Evolutionary conservation across 176 grass and related monocot genomes (phyloP).

Genomic region (Carex kokanica): DNA sequence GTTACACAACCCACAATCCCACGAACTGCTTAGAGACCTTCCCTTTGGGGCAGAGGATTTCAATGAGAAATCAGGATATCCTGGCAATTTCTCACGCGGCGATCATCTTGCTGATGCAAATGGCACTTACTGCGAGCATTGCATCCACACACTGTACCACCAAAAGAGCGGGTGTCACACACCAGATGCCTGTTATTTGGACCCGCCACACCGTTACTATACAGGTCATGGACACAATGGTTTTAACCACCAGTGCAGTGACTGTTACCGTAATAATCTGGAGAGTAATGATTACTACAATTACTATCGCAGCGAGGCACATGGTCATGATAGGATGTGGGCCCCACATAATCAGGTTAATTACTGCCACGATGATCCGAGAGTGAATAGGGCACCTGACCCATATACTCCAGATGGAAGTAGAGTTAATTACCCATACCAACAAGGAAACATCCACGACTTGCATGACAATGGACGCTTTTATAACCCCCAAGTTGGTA

Average conservation of each 20-base stretch:
- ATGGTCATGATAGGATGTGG: slow-evolving; percentile 55
- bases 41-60: slow-evolving; percentile 63
- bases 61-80: slow-evolving; percentile 51
- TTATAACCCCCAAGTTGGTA: slow-evolving; percentile 48
- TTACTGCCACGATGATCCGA: slow-evolving; percentile 57
- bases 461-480: slow-evolving; percentile 42
- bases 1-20: slow-evolving; percentile 46
- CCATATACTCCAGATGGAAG: slow-evolving; percentile 46
- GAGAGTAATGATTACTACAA: slow-evolving; percentile 45
- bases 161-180: slow-evolving; percentile 47
- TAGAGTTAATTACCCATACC: slow-evolving; percentile 51
- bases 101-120: slow-evolving; percentile 31
- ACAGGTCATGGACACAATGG: slow-evolving; percentile 47
- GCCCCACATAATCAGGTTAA: slow-evolving; percentile 39
- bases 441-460: slow-evolving; percentile 50
- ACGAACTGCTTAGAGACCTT: slow-evolving; percentile 40
- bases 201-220: slow-evolving; percentile 43
- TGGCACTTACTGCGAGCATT: slow-evolving; percentile 49
- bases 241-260: slow-evolving; percentile 43
- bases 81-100: slow-evolving; percentile 50
- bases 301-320: slow-evolving; percentile 47
- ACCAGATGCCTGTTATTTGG: slow-evolving; percentile 42
- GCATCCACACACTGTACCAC: slow-evolving; percentile 36
- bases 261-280: slow-evolving; percentile 57
- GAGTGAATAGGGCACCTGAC: slow-evolving; percentile 51